Evolutionary conservation across 2,329 filamentous ascomycete species (phyloP).

Genomic region (Pezicula rhizophila): DNA sequence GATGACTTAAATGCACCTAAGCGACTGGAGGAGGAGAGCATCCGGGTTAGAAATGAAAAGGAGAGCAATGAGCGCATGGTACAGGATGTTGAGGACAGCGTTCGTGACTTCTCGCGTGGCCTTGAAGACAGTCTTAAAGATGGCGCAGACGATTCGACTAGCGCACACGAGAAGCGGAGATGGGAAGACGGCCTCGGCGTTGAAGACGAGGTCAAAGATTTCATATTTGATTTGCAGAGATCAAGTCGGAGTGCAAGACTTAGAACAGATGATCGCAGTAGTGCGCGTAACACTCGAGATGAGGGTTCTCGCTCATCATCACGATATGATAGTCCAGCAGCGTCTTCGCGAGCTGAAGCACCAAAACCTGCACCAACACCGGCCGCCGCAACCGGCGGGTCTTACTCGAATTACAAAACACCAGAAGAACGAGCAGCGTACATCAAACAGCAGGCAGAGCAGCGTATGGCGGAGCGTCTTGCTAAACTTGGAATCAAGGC

Average conservation of each 20-base stretch:
- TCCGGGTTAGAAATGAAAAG: constrained; percentile 73
- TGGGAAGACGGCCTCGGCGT: constrained; percentile 97
- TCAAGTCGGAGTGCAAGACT: constrained; percentile 73
- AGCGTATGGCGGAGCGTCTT: constrained; percentile 92
- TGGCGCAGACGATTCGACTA: constrained; percentile 65
- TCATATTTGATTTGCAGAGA: constrained; percentile 93
- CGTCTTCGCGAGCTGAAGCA: constrained; percentile 23
- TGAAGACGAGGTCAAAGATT: constrained; percentile 93
- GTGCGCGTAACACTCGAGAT: constrained; percentile 30
- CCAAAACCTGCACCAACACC: constrained; percentile 37
- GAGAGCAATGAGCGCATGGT: constrained; percentile 97
- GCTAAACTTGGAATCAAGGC: constrained; percentile 89
- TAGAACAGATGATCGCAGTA: constrained; percentile 48
- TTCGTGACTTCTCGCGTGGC: constrained; percentile 77
- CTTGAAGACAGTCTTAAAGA: constrained; percentile 87
- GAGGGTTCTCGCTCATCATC: constrained; percentile 37
- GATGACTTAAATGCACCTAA: constrained; percentile 76
- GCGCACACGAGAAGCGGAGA: constrained; percentile 83
- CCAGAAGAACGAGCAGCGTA: constrained; percentile 91
- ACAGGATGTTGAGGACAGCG: constrained; percentile 91
- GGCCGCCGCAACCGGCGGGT: constrained; percentile 47
- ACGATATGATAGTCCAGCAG: constrained; percentile 29
- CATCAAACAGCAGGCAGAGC: constrained; percentile 94
- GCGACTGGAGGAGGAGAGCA: constrained; percentile 82
- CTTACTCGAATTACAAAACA: constrained; percentile 80